Evolutionary conservation across 2,329 filamentous ascomycete genomes (phyloP), one percentile per base, ranked within the genome.

Genomic region (Graphium sp.): DNA sequence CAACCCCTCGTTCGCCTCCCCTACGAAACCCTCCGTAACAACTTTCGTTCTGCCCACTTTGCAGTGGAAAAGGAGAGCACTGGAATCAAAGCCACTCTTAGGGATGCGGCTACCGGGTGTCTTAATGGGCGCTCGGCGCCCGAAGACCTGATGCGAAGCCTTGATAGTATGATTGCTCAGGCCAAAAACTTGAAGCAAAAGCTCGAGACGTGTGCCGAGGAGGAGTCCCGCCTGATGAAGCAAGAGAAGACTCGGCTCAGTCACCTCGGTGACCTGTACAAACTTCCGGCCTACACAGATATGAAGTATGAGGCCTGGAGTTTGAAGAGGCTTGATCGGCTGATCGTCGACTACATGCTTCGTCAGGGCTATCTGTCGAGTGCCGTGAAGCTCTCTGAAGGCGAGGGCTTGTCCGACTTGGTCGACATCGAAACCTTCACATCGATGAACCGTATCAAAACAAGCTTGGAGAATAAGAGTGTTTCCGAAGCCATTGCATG

Each of bases 291-390:
- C 35, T 61, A 94, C 35, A 79, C 83, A 29, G 89, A 98, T 47
- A 83, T 92, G 40, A 83, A 83, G 45, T 98, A 95, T 53, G 87
- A 95, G 45, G 61, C 69, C 32, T 98, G 89, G 89, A 82, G 78
- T 35, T 70, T 81, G 31, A 70, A 70, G 22, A 64, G 89, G 14
- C 60, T 98, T 24, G 79, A 93, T 50, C 64, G 89, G 12, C 56
- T 95, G 33, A 55, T 98, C 26, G 80, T 92, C n/a, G 89, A 98
- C 47, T 92, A 94, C 50, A 63, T 98, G 39, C 57, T 95, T 27
- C 68, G 89, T 7, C 74, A 76, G 35, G 87, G 87, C 4, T 93
- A 87, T 45, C 68, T 69, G 12, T 68, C 78, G 14, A 89, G 74
- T 40, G 89, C 89, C 3, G 63, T 60, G 27, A 67, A 74, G 34